Evolutionary conservation across 805 yeast genomes (phyloP), one percentile per base, ranked within the genome.

Genomic region (Diddensiella santjacobensis): DNA sequence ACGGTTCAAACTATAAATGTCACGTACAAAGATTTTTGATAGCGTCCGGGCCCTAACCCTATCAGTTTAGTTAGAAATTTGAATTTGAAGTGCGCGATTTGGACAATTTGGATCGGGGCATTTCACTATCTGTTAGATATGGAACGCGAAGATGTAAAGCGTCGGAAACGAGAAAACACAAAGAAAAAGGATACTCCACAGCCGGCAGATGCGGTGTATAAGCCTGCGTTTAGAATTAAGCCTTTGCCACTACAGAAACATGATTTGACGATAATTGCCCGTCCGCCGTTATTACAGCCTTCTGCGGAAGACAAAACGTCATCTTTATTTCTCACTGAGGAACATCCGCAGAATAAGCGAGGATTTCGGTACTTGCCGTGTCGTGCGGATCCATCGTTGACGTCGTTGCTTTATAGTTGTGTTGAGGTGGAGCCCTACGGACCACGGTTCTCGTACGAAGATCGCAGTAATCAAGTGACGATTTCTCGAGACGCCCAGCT

Each of bases 311-410:
- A n/a, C 5, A 4, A 35, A n/a, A 15, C 10, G 8, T 74, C 17
- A 6, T 22, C 33, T n/a, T 22, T 79, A 56, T 72, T 60, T 55
- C 64, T 68, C 29, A 71, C 75, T 20, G 95, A 86, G n/a, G 96
- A 89, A 48, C 78, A 81, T 44, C 96, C 97, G 0, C 71, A 77
- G 56, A 88, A 88, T 62, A 78, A 80, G 56, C 68, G 93, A 44
- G 91, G 95, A 1, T 91, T 83, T 69, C 80, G 87, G 52, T 91
- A 90, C 64, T 72, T 78, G 41, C 81, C 89, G 13, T 87, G 96
- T 60, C 73, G 82, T 2, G 89, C 95, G 0, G 54, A 52, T 22
- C 83, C 85, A 1, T 57, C 60, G 1, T 75, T 87, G 48, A 64
- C 68, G 2, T 73, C 82, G 10, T 68, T 79, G 22, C 71, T 81